Percentiles rank a stretch among this genome's conserved stretches.
phyloP scores from a whole-genome alignment of 257 asterid genomes.

The Penstemon newberryi region DNA sequence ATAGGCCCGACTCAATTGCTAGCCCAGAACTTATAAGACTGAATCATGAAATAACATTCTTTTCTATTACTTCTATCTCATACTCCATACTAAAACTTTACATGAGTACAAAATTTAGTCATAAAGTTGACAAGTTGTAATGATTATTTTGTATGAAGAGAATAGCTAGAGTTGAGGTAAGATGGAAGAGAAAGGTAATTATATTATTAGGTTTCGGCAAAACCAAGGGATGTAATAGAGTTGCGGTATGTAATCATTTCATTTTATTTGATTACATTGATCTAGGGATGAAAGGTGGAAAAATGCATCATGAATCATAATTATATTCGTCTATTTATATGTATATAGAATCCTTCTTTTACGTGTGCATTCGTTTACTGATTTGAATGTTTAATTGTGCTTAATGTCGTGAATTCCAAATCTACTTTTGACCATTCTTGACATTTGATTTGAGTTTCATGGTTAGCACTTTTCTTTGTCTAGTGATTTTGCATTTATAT shows the following conservation, averaged over 20 bases:
- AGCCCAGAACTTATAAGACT: neutral
- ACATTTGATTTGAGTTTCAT: too few relatives aligned
- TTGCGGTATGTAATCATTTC: conserved; percentile 48
- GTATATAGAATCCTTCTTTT: conserved; percentile 41
- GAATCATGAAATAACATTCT: neutral
- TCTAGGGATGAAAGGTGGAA: conserved; percentile 34
- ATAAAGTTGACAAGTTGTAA: neutral
- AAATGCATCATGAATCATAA: conserved; percentile 44
- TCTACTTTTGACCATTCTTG: conserved; percentile 28
- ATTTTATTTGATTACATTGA: too few relatives aligned
- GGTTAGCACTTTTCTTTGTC: too few relatives aligned
- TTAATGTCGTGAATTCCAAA: conserved; percentile 36
- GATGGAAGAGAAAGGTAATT: conserved; percentile 28
- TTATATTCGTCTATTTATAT: conserved; percentile 22
- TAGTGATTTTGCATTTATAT: too few relatives aligned
- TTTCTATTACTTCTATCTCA: too few relatives aligned
- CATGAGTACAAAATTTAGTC: too few relatives aligned
- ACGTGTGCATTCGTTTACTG: conserved; percentile 48
- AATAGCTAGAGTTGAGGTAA: conserved; percentile 23
- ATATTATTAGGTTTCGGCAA: conserved; percentile 37
- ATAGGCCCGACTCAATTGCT: too few relatives aligned
- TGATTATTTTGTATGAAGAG: conserved; percentile 34
- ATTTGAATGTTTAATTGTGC: conserved; percentile 28
- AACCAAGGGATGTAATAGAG: conserved; percentile 33
- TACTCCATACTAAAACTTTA: too few relatives aligned